Base-by-base conservation (phyloP, 768 basidiomycete genomes). In the Omphalotus guepiniiformis region DNA sequence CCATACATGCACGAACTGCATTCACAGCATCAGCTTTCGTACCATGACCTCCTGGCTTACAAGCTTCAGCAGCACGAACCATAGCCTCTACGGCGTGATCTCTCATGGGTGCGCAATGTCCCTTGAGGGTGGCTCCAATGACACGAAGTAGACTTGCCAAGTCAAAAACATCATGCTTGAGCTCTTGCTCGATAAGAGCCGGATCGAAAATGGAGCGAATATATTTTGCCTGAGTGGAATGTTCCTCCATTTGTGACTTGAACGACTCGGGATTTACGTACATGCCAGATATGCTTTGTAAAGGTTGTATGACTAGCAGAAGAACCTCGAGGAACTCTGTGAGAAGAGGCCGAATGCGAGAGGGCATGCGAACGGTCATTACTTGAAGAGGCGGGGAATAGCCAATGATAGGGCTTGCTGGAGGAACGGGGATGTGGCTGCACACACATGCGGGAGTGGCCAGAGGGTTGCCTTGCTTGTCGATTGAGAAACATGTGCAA, bases 21-120 rank as follows among this genome's bases (percentile, higher is more conserved):
- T 70, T 75, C 39, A 91, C 80, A 7, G 85, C 83, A 53, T 85
- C 81, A 47, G 73, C 69, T 49, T 78, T 79, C 54, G 67, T 76
- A 13, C 80, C 81, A 25, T 65, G 64, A 35, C 73, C 76, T 1
- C 76, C 76, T 4, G 76, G 75, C 8, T 76, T 72, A 62, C 82
- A 79, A 23, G 73, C 64, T 48, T 74, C 72, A 2, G 89, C 89
- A 9, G 79, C 73, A 44, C 72, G 71, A 27, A 95, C 83, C 88
- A 96, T 91, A 30, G 75, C 75, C 59, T 93, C 88, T 22, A 96
- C 85, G 36, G 82, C 78, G 12, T 71, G 76, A 65, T 96, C 93
- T 28, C 93, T 74, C 83, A 95, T 93, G 12, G 93, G 93, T 5
- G 93, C 93, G 53, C 93, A 95, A 57, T 96, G 93, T 28, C 82